These are phyloP conservation scores for Thinopyrum obtusiflorum DNA, from an alignment of 202 grass and related monocot species.

Conservation along the genomic window DNA sequence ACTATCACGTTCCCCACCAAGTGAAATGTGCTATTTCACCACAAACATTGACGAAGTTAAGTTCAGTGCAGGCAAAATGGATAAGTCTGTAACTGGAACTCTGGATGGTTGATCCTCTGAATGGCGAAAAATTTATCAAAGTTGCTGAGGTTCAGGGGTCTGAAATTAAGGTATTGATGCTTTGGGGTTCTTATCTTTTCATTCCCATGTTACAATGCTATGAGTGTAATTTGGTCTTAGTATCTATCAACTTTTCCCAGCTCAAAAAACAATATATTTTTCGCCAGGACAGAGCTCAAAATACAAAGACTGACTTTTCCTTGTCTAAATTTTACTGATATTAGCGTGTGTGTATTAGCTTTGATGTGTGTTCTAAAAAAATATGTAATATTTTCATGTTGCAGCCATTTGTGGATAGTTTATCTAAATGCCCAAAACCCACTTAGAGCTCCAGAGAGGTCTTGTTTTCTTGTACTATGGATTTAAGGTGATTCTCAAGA, in stretches of 20 bases:
- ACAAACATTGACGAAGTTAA: slow-evolving; percentile 8
- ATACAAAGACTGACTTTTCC: background rate
- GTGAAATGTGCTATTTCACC: background rate
- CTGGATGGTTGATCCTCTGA: slow-evolving; percentile 75
- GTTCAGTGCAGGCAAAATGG: slow-evolving; percentile 88
- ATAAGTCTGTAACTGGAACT: slow-evolving; percentile 60
- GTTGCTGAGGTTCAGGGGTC: slow-evolving; percentile 71
- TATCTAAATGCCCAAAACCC: slow-evolving; percentile 90
- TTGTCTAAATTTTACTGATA: background rate
- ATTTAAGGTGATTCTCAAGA: background rate
- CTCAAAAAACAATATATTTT: background rate
- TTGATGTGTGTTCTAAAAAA: background rate
- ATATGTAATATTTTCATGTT: background rate
- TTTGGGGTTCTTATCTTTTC: background rate
- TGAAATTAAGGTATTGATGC: slow-evolving; percentile 63
- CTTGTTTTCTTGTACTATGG: slow-evolving; percentile 3
- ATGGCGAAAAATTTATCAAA: slow-evolving; percentile 84
- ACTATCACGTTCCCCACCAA: background rate
- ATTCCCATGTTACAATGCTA: background rate
- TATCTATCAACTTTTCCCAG: background rate
- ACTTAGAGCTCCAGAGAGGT: slow-evolving; percentile 48
- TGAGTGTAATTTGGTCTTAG: background rate
- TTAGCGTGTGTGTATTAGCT: background rate
- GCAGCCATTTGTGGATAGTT: slow-evolving; percentile 81
- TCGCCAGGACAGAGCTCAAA: no score